Percentiles rank a stretch among this genome's conserved stretches.
These are phyloP conservation scores for Ustilago nuda DNA, from an alignment of 1,284 basidiomycete species.

Conservation along the genomic window DNA sequence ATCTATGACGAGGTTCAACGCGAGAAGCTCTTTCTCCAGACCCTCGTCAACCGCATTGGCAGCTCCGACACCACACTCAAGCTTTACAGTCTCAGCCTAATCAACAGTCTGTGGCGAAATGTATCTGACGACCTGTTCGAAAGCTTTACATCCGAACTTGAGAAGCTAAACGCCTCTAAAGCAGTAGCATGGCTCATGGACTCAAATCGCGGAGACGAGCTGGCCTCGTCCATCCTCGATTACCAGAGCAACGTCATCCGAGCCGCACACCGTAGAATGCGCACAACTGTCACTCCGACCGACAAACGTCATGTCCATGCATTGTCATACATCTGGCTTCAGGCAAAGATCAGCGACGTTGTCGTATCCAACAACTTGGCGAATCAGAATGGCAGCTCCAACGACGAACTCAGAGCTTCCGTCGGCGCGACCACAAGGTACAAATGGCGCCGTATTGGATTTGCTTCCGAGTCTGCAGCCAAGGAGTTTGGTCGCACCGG, in stretches of 20 bases:
- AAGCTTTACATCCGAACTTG: slow-evolving; percentile 81
- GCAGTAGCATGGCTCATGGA: slow-evolving; percentile 77
- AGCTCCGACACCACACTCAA: slow-evolving; percentile 67
- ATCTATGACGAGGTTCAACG: slow-evolving; percentile 60
- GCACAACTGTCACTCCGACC: slow-evolving; percentile 74
- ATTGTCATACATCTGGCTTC: slow-evolving; percentile 63
- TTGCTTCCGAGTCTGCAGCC: slow-evolving; percentile 80
- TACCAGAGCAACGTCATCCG: slow-evolving; percentile 90
- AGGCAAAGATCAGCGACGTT: slow-evolving; percentile 63
- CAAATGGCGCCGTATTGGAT: slow-evolving; percentile 85
- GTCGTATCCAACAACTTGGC: slow-evolving; percentile 74
- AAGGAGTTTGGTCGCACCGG: slow-evolving; percentile 87
- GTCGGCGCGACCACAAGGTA: slow-evolving; percentile 70
- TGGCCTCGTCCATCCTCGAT: slow-evolving; percentile 86
- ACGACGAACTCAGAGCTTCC: slow-evolving; percentile 68
- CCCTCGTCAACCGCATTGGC: slow-evolving; percentile 62
- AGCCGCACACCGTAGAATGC: slow-evolving; percentile 83
- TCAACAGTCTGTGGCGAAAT: slow-evolving; percentile 85
- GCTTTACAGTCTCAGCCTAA: slow-evolving; percentile 71
- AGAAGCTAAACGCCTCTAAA: slow-evolving; percentile 82
- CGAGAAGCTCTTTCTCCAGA: slow-evolving; percentile 61
- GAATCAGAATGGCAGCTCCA: slow-evolving; percentile 71
- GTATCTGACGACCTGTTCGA: slow-evolving; percentile 82
- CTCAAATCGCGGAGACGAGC: slow-evolving; percentile 83
- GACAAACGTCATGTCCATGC: slow-evolving; percentile 63